Conservation (phyloP, 2,329 filamentous ascomycete species). For the Neofusicoccum kwambonambiense region DNA sequence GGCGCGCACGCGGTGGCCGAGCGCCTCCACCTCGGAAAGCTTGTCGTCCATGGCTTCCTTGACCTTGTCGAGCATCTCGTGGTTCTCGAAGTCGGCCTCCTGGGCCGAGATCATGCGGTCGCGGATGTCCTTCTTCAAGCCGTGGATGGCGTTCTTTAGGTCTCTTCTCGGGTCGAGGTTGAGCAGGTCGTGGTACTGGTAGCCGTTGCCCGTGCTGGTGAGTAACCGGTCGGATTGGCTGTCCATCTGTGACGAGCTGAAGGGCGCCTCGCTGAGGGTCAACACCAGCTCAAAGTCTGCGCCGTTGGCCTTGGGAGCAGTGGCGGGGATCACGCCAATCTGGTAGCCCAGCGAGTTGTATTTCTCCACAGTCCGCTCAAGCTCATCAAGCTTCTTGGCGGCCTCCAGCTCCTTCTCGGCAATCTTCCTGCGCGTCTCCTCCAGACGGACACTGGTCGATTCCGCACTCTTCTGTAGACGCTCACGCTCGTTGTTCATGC, state of each 20-base stretch:
- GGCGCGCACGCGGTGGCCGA: conserved; percentile 82
- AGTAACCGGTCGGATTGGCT: conserved; percentile 70
- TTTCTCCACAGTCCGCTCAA: conserved; percentile 84
- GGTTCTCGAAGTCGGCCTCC: conserved; percentile 90
- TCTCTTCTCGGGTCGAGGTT: conserved; percentile 84
- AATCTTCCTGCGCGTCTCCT: conserved; percentile 80
- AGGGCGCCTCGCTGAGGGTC: conserved; percentile 74
- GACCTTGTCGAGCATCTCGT: conserved; percentile 84
- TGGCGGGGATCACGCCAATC: conserved; percentile 82
- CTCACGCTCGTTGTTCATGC: conserved; percentile 95
- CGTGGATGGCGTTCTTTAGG: conserved; percentile 74
- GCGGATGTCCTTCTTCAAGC: conserved; percentile 85
- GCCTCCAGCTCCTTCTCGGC: conserved; percentile 87
- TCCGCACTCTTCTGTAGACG: conserved; percentile 88
- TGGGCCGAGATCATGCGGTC: conserved; percentile 78
- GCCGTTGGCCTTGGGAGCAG: conserved; percentile 81
- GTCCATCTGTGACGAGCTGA: conserved; percentile 57
- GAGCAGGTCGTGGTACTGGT: conserved; percentile 83
- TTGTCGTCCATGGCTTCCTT: conserved; percentile 98
- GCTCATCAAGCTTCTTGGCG: conserved; percentile 79
- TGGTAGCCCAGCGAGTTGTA: conserved; percentile 96
- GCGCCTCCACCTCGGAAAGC: conserved; percentile 82
- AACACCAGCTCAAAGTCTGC: conserved; percentile 81
- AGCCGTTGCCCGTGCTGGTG: conserved; percentile 77
- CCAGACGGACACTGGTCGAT: conserved; percentile 69